Conservation (phyloP, 2,329 filamentous ascomycete genomes). For the Xylariaceae sp. region DNA sequence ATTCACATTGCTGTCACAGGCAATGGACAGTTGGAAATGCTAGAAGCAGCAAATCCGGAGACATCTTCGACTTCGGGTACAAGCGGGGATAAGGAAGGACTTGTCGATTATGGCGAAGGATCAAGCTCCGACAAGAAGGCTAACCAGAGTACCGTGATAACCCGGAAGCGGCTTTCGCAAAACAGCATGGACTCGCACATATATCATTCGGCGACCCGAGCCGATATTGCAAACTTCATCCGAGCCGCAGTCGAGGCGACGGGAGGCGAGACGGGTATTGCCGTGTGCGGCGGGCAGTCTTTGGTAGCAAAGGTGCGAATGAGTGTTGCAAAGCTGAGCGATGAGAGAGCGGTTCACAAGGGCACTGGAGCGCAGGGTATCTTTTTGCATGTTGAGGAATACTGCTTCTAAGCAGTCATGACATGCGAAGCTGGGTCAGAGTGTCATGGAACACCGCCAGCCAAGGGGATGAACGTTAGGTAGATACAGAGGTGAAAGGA, state of each 20-base stretch:
- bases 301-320: slow-evolving; percentile 51
- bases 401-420: slow-evolving; percentile 41
- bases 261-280: slow-evolving; percentile 56
- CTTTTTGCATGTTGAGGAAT: slow-evolving; percentile 56
- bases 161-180: slow-evolving; percentile 19
- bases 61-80: slow-evolving; percentile 16
- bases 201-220: slow-evolving; percentile 42
- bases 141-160: slow-evolving; percentile 8
- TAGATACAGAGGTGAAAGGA: background rate
- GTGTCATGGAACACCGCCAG: background rate
- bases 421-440: background rate
- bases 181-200: slow-evolving; percentile 38
- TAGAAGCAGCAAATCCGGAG: slow-evolving; percentile 17
- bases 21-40: slow-evolving; percentile 25
- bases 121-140: slow-evolving; percentile 27
- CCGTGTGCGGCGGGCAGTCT: slow-evolving; percentile 54
- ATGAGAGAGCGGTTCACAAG: slow-evolving; percentile 59
- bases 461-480: background rate
- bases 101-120: slow-evolving; percentile 7
- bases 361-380: slow-evolving; percentile 60
- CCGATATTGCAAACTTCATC: slow-evolving; percentile 49
- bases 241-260: slow-evolving; percentile 51
- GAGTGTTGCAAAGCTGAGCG: slow-evolving; percentile 50
- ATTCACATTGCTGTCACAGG: slow-evolving; percentile 53
- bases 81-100: slow-evolving; percentile 25